Evolutionary conservation across 331 rosid species (phyloP), one percentile per base, ranked within the genome.

Genomic region (Arachis monticola): DNA sequence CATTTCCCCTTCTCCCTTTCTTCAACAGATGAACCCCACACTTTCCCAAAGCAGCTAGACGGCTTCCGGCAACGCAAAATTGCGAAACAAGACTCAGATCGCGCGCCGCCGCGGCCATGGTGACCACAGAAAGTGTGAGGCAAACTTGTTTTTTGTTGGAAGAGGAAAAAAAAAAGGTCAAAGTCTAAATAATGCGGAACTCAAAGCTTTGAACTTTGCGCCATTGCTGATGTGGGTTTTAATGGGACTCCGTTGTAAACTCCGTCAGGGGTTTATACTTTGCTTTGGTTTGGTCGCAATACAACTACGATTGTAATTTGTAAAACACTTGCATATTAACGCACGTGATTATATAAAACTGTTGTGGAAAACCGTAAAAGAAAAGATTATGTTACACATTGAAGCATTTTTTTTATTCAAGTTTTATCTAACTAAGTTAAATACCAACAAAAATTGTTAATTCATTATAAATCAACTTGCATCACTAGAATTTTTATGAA

Each of bases 1-100:
- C 44, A 42, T 59, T 77, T 22, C 72, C 67, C 82, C 64, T 86
- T 87, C 64, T 86, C 88, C 80, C n/a, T 48, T 84, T 83, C 40
- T 73, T 38, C 80, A 66, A 13, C 13, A 56, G 5, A 59, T 27
- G 42, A 67, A 75, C 74, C 27, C 68, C 42, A 27, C 73, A 75
- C 66, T 77, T 77, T 35, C 27, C 12, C 27, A 83, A 70, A 74
- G 42, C 56, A 2, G 66, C 22, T 50, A 71, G 35, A 40, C 27
- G 77, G 77, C 53, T 80, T 48, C 84, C 66, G 10, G 75, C 58
- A 6, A 41, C 45, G 44, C 50, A 12, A 7, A 31, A 59, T 47
- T 77, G 74, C 31, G 66, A 50, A 45, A 80, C 48, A n/a, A 70
- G 82, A 40, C 82, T 46, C 17, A 80, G 80, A 81, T 78, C 78